Evolutionary conservation across 257 asterid genomes (phyloP).

Genomic region (Jaltomata sinuosa): DNA sequence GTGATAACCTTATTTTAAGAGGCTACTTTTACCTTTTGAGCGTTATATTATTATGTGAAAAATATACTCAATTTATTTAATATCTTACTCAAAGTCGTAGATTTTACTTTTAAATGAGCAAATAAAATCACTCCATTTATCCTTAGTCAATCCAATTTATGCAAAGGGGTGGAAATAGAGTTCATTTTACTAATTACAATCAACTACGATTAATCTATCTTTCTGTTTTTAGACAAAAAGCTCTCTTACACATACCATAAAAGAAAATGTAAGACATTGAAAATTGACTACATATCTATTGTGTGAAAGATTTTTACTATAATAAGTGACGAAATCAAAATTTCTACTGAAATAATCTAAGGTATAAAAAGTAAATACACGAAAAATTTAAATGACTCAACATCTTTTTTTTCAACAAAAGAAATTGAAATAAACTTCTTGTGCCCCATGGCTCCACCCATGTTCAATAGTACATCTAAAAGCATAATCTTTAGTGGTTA

Average conservation of each 20-base stretch:
- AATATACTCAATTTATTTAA: neutral
- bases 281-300: neutral
- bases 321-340: too few species aligned
- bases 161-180: neutral
- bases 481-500: neutral
- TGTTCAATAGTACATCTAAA: neutral
- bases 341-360: neutral
- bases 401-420: neutral
- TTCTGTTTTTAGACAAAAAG: neutral
- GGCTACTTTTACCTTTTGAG: neutral
- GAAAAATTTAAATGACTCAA: neutral
- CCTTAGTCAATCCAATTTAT: neutral
- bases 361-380: neutral
- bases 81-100: neutral
- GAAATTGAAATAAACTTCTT: neutral
- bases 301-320: neutral
- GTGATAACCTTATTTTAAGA: neutral
- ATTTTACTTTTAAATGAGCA: neutral
- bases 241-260: neutral
- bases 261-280: neutral
- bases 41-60: neutral
- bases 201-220: neutral
- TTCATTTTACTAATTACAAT: neutral
- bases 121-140: neutral
- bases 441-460: too few species aligned